phyloP scores from a whole-genome alignment of 768 basidiomycete species.

The Gloeopeniophorella convolvens region DNA sequence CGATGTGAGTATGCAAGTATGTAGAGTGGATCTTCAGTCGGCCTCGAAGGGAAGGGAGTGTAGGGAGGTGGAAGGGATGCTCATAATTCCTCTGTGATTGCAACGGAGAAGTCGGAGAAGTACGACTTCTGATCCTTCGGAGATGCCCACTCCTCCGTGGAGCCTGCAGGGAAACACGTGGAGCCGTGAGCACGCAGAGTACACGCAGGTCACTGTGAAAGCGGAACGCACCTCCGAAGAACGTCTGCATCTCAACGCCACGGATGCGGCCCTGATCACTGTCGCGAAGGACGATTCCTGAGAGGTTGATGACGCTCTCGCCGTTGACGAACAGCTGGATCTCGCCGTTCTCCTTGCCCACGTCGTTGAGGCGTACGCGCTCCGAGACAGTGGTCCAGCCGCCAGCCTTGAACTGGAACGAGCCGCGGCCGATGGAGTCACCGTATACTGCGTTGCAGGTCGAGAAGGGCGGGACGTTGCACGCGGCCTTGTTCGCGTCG shows the following conservation, averaged over 20 bases:
- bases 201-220: conserved; percentile 20
- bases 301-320: conserved; percentile 52
- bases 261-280: conserved; percentile 44
- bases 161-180: conserved; percentile 32
- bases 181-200: conserved; percentile 8
- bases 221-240: conserved; percentile 55
- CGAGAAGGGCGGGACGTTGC: conserved; percentile 40
- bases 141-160: conserved; percentile 43
- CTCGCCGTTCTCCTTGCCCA: conserved; percentile 64
- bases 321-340: conserved; percentile 62
- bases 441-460: conserved; percentile 57
- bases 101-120: conserved; percentile 67
- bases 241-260: conserved; percentile 72
- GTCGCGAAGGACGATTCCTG: conserved; percentile 45
- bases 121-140: conserved; percentile 55
- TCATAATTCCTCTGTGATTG: conserved; percentile 39
- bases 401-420: conserved; percentile 55
- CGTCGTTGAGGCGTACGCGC: conserved; percentile 70
- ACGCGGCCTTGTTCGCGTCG: conserved; percentile 41
- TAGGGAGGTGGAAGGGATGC: background rate
- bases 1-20: too few relatives aligned
- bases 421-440: conserved; percentile 59
- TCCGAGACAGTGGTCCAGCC: conserved; percentile 57
- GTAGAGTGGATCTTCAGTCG: too few relatives aligned
- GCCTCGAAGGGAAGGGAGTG: too few relatives aligned